phyloP scores from a whole-genome alignment of 78 protist species.

The Protostelium mycophagum region DNA sequence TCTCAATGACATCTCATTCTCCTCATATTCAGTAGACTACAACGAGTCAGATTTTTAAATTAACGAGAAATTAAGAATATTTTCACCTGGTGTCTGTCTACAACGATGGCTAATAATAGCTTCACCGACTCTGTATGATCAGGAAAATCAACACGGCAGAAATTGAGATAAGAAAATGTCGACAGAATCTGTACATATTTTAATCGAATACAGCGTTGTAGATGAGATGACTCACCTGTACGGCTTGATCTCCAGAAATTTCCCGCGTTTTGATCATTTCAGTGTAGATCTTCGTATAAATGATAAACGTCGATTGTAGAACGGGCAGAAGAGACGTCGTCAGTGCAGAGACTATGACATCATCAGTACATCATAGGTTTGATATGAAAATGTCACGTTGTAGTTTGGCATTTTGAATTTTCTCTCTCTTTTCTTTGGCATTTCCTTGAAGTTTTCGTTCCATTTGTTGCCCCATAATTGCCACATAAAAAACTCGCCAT shows the following conservation, averaged over 20 bases:
- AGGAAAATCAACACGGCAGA: background rate
- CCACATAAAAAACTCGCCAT: background rate
- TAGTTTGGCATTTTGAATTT: background rate
- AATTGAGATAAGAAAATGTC: background rate
- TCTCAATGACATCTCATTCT: background rate
- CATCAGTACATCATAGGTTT: background rate
- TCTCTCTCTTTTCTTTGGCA: background rate
- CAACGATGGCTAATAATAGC: too few relatives aligned
- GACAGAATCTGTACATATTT: too few relatives aligned
- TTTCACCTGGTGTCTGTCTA: too few relatives aligned
- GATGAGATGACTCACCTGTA: background rate
- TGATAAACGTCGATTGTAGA: background rate
- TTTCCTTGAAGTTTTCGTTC: background rate
- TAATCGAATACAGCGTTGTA: too few relatives aligned
- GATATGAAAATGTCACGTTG: background rate
- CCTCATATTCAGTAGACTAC: too few relatives aligned
- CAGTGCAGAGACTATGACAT: background rate
- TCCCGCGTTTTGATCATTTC: background rate
- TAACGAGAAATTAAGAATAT: too few relatives aligned
- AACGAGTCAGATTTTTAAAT: too few relatives aligned
- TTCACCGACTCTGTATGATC: background rate
- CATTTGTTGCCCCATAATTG: background rate
- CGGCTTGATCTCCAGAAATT: background rate
- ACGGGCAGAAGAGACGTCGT: background rate
- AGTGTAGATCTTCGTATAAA: background rate